Evolutionary conservation across 805 yeast species (phyloP).

Genomic region (Metschnikowia orientalis): DNA sequence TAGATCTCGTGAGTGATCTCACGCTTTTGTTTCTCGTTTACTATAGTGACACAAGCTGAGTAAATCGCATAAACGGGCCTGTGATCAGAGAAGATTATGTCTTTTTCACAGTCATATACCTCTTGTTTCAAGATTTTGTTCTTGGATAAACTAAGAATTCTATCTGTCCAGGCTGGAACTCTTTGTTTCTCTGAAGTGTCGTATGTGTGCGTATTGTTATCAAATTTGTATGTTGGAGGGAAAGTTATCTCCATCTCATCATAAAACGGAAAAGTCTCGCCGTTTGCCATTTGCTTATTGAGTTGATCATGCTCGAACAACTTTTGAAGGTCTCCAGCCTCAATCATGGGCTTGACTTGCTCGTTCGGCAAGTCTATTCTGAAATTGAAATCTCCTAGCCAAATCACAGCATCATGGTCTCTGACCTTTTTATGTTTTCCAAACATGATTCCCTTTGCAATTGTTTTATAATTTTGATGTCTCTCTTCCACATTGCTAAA

Average conservation of each 20-base stretch:
- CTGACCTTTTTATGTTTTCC: slow-evolving; percentile 50
- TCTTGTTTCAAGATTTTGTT: slow-evolving; percentile 56
- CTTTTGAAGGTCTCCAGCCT: slow-evolving; percentile 42
- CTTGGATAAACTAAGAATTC: slow-evolving; percentile 60
- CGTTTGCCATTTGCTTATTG: slow-evolving; percentile 62
- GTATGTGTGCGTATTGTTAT: slow-evolving; percentile 74
- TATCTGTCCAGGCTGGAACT: slow-evolving; percentile 97
- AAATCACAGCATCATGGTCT: slow-evolving; percentile 79
- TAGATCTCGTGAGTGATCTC: slow-evolving; percentile 56
- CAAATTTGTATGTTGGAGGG: slow-evolving; percentile 92
- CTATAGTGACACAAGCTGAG: slow-evolving; percentile 55
- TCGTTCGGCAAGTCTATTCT: slow-evolving; percentile 71
- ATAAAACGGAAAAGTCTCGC: slow-evolving; percentile 77
- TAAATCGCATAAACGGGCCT: slow-evolving; percentile 81
- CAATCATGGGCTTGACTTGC: slow-evolving; percentile 53
- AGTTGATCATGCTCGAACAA: slow-evolving; percentile 76
- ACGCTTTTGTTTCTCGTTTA: slow-evolving; percentile 58
- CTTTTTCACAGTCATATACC: slow-evolving; percentile 54
- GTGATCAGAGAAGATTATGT: slow-evolving; percentile 76
- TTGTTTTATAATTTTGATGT: slow-evolving; percentile 79
- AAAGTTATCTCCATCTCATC: slow-evolving; percentile 77
- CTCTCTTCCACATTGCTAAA: slow-evolving; percentile 74
- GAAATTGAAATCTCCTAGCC: slow-evolving; percentile 94
- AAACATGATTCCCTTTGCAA: slow-evolving; percentile 64
- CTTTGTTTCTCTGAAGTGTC: slow-evolving; percentile 91